phyloP scores from a whole-genome alignment of 2,329 filamentous ascomycete species.

The Tolypocladium sp. region DNA sequence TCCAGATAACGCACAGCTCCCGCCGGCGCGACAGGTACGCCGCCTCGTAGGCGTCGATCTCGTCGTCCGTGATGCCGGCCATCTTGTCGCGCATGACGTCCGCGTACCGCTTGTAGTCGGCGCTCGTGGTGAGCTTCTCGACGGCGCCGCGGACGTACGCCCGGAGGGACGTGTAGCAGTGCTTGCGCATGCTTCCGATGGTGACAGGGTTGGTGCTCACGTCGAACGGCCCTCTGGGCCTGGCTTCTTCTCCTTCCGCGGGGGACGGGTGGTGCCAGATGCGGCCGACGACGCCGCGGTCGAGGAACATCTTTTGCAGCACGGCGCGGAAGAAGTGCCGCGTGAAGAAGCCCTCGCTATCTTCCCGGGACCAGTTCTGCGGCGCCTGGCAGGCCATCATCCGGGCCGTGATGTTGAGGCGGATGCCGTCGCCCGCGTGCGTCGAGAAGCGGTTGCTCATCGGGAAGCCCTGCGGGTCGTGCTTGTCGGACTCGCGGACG shows the following conservation, averaged over 20 bases:
- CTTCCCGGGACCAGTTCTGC: conserved; percentile 74
- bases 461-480: conserved; percentile 86
- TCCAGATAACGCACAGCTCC: conserved; percentile 83
- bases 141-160: conserved; percentile 76
- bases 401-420: conserved; percentile 88
- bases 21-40: conserved; percentile 59
- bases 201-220: conserved; percentile 69
- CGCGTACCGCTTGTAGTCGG: conserved; percentile 49
- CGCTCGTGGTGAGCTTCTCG: conserved; percentile 56
- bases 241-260: conserved; percentile 1
- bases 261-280: conserved; percentile 27
- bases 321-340: conserved; percentile 89
- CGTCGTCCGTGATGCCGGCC: conserved; percentile 60
- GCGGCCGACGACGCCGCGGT: conserved; percentile 65
- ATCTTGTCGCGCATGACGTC: conserved; percentile 57
- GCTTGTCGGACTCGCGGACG: conserved; percentile 56
- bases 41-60: conserved; percentile 62
- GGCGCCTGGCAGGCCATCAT: conserved; percentile 99
- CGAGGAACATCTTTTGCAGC: conserved; percentile 85
- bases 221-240: conserved; percentile 33
- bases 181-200: conserved; percentile 75
- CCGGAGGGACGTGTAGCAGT: conserved; percentile 65
- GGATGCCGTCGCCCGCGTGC: conserved; percentile 54
- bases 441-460: conserved; percentile 67
- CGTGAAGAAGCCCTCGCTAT: conserved; percentile 83